Conservation (phyloP, 352 stramenopile species). For the Peronospora belbahrii region DNA sequence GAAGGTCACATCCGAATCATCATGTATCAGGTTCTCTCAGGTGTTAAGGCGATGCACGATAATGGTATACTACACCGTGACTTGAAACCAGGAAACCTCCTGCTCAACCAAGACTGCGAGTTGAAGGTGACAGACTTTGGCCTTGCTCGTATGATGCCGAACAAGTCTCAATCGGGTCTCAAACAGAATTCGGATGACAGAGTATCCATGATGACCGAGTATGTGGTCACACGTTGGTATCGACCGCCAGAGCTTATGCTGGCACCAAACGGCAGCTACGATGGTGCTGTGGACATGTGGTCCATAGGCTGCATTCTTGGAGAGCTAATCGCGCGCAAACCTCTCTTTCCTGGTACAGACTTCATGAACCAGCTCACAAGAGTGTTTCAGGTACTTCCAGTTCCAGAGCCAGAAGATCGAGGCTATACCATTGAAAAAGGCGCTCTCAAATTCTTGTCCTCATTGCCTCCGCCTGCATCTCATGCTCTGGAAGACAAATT, state of each 20-base stretch:
- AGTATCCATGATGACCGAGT: conserved; percentile 78
- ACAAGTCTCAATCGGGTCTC: conserved; percentile 17
- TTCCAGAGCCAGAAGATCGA: conserved; percentile 52
- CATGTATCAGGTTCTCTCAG: conserved; percentile 80
- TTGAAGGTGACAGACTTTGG: conserved; percentile 93
- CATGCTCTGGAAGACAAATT: conserved; percentile 55
- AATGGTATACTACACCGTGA: conserved; percentile 91
- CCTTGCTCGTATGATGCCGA: conserved; percentile 81
- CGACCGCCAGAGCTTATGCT: conserved; percentile 90
- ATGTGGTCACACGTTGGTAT: conserved; percentile 90
- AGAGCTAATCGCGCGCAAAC: conserved; percentile 76
- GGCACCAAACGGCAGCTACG: conserved; percentile 84
- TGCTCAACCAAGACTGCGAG: conserved; percentile 90
- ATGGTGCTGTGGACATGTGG: conserved; percentile 83
- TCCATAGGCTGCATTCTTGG: conserved; percentile 90
- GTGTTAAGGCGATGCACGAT: conserved; percentile 89
- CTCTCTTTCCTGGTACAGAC: conserved; percentile 69
- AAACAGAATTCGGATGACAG: conserved; percentile 17
- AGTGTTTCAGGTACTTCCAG: conserved; percentile 68
- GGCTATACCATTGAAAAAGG: conserved; percentile 78
- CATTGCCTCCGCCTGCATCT: conserved; percentile 38
- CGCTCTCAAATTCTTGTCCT: conserved; percentile 79
- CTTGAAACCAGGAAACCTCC: conserved; percentile 91
- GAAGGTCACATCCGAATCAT: conserved; percentile 81
- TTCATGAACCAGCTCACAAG: conserved; percentile 84